Base-by-base conservation (phyloP, 495 filamentous ascomycete species). In the Neurospora terricola region DNA sequence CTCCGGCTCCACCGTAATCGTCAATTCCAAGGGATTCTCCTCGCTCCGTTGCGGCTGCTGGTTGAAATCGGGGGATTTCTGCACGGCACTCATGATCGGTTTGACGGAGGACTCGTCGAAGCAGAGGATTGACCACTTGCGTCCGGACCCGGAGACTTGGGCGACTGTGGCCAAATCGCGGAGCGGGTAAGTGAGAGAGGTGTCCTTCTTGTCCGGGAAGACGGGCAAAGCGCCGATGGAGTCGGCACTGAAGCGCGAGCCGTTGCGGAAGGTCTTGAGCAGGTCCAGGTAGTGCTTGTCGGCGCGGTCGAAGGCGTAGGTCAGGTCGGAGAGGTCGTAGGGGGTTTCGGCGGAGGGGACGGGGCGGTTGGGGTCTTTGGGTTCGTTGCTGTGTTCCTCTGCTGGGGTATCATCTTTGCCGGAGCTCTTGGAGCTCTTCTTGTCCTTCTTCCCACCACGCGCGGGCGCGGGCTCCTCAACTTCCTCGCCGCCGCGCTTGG, bases 81-180 rank as follows among this genome's bases (percentile, higher is more conserved):
- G 86, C 69, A 97, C 90, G 8, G 93, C 90, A 59, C 90, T 89
- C 62, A 86, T 83, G 73, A 94, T 88, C 10, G 92, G 86, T 84
- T 94, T 93, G 72, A 94, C 76, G 73, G 92, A 90, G 83, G 87
- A 73, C 69, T 76, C 76, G 74, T 82, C 81, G 74, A 82, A 81
- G 34, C 88, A 89, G 11, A 94, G 79, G 48, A 97, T 82, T 39
- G 87, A 86, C 69, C 94, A 83, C 59, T 86, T 86, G 73, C 93
- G 85, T 10, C 91, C 90, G 34, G 88, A 90, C 9, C 91, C 90
- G 42, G 88, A 90, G 74, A 90, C 91, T 18, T 91, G 91, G 40
- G 94, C 83, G 14, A 97, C 87, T 75, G 93, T 91, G 37, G 93
- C 93, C 54, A 97, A 77, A 77, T 95, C 92, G 11, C 88, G 86